Percentiles rank a stretch among this genome's conserved stretches.
These are phyloP conservation scores for Bidens hawaiensis DNA, from an alignment of 140 eudicot species.

Conservation along the genomic window DNA sequence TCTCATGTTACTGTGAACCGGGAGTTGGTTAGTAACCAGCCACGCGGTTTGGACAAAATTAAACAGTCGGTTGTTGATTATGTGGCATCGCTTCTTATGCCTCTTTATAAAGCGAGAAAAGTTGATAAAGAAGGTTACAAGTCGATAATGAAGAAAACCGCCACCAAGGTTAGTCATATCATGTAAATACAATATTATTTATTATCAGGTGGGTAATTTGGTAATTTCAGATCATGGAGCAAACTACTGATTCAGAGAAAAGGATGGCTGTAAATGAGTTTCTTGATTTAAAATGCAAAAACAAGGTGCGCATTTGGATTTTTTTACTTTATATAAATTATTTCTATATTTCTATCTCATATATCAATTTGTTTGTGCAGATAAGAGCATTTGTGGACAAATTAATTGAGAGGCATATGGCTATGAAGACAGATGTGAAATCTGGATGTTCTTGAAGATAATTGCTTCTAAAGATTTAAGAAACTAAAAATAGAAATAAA, in stretches of 20 bases:
- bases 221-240: constrained; percentile 83
- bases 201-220: too few relatives aligned
- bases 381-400: constrained; percentile 95
- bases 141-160: constrained; percentile 94
- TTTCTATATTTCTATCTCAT: too few relatives aligned
- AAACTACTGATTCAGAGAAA: constrained; percentile 82
- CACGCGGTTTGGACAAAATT: constrained; percentile 64
- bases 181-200: too few relatives aligned
- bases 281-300: constrained; percentile 96
- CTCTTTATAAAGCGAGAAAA: constrained; percentile 91
- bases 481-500: constrained; percentile 1
- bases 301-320: constrained; percentile 50
- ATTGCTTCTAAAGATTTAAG: neutral
- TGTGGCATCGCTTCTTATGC: constrained; percentile 95
- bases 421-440: constrained; percentile 47
- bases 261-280: constrained; percentile 75
- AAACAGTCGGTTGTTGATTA: constrained; percentile 92
- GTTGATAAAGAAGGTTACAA: constrained; percentile 86
- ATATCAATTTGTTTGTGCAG: constrained; percentile 41
- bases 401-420: constrained; percentile 88
- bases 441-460: constrained; percentile 43
- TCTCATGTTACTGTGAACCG: constrained; percentile 74
- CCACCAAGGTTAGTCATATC: constrained; percentile 66
- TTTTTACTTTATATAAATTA: neutral
- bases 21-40: constrained; percentile 53